Conservation (phyloP, 306 rosid genomes). For the Hylodesmum podocarpum region DNA sequence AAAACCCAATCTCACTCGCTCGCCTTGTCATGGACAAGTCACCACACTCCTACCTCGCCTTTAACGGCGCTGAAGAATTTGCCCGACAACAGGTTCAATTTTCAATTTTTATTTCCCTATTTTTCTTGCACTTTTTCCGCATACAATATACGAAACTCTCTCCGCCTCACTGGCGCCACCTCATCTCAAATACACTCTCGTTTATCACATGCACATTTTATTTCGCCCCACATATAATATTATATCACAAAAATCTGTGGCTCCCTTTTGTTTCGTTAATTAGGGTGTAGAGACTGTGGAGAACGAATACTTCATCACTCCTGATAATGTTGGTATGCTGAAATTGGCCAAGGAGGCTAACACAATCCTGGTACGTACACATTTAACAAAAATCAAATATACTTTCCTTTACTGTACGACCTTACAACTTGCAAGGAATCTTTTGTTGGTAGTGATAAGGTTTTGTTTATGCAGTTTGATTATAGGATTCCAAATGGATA, state of each 20-base stretch:
- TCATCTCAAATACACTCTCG: background rate
- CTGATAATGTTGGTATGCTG: constrained; percentile 82
- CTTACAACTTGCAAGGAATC: no score
- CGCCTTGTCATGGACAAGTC: constrained; percentile 96
- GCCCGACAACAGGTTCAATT: constrained; percentile 77
- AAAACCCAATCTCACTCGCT: constrained; percentile 86
- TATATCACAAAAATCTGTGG: background rate
- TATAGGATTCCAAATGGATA: constrained; percentile 63
- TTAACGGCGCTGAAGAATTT: constrained; percentile 83
- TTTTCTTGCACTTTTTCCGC: background rate
- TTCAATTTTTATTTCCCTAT: background rate
- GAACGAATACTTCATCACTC: constrained; percentile 83
- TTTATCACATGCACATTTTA: background rate
- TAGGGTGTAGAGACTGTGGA: constrained; percentile 76
- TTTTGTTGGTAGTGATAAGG: no score
- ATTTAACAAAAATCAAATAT: background rate
- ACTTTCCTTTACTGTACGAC: no score
- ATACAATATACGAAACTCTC: background rate
- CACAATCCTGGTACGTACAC: constrained; percentile 58
- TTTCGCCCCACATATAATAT: background rate
- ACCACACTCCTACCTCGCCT: constrained; percentile 94
- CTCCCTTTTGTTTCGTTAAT: background rate
- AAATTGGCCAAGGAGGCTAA: constrained; percentile 92
- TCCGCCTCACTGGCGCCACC: background rate
- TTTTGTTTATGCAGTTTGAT: constrained; percentile 58